Base-by-base conservation (phyloP, 345 rosid genomes). In the thale cress (Arabidopsis thaliana) region DNA sequence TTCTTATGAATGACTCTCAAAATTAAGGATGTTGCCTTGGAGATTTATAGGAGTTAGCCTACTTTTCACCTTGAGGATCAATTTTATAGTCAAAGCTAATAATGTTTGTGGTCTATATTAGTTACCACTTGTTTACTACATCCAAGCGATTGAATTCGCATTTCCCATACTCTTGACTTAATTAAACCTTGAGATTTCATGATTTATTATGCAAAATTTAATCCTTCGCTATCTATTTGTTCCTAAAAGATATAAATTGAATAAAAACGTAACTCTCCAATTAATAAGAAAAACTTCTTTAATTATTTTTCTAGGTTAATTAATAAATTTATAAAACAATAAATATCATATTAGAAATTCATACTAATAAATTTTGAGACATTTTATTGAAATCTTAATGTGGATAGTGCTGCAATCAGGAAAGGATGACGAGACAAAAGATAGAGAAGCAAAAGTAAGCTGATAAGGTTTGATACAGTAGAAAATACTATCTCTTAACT, bases 401-500 rank as follows among this genome's bases (percentile, higher is more conserved):
- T 7, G 69, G 20, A 42, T 7, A 49, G 28, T 49, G 75, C 52
- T 20, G 55, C 68, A 75, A 67, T 75, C 62, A 67, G 36, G 16
- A 74, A 65, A 42, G 44, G 67, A 66, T 5, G 78, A 46, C 28
- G 67, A 48, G 60, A 59, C 12, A 32, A 4, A 66, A 23, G 79
- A 75, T 74, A 66, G 62, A 67, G 62, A 59, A 59, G 38, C 69
- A 1, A 67, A 75, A 22, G 20, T 2, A 51, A 67, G 55, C 38
- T 25, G 79, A 76, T 76, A 69, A 76, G 79, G 58, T 61, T 61
- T 24, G n/a, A 76, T n/a, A 61, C 10, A 58, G 61, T 48, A 32
- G 73, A 59, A 59, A 7, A 32, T 10, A 52, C 70, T 34, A 59
- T 56, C 45, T 56, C 52, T 48, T 48, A 16, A 32, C 44, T 9